These are phyloP conservation scores for Microstegium vimineum DNA, from an alignment of 176 grass and related monocot species.

Conservation along the genomic window DNA sequence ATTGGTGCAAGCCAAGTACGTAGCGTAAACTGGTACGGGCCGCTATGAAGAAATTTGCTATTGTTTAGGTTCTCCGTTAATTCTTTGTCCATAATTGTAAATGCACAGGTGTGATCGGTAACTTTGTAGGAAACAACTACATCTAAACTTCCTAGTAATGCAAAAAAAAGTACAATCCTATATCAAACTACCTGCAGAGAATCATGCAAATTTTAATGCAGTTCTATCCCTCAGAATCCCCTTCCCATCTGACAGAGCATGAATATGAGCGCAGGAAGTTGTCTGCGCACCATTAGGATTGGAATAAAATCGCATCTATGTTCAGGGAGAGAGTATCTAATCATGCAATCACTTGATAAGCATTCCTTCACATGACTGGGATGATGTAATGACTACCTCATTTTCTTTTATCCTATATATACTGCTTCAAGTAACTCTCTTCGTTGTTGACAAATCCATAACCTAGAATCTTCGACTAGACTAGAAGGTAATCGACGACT, in stretches of 20 bases:
- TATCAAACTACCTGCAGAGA: neutral
- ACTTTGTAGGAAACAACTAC: neutral
- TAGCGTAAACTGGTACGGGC: neutral
- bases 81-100: neutral
- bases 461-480: neutral
- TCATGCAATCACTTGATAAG: neutral
- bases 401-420: neutral
- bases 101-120: neutral
- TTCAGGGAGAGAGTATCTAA: neutral
- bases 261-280: neutral
- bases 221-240: neutral
- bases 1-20: neutral
- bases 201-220: constrained; percentile 18
- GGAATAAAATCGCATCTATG: neutral
- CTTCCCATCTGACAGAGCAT: neutral
- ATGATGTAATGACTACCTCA: neutral
- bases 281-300: neutral
- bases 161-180: neutral
- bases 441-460: neutral
- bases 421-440: neutral
- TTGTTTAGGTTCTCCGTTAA: neutral
- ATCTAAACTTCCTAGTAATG: neutral
- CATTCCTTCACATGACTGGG: neutral
- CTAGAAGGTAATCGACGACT: neutral
- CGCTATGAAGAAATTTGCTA: neutral